Conservation (phyloP, 202 grass and related monocot genomes). For the Carex arenaria region DNA sequence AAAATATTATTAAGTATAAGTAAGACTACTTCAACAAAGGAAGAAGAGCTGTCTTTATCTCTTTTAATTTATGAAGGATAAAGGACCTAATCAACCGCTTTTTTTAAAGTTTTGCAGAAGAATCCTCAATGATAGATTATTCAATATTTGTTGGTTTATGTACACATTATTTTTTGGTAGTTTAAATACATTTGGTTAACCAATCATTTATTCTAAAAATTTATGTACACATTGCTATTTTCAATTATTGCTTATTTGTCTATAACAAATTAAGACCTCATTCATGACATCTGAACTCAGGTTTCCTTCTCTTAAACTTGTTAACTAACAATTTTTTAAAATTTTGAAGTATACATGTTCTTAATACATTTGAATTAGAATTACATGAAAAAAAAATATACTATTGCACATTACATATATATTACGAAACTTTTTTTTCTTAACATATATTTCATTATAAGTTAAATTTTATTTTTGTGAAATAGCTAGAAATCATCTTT, state of each 20-base stretch:
- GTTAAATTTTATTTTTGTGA: neutral
- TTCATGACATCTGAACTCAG: neutral
- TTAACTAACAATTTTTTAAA: neutral
- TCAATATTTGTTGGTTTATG: neutral
- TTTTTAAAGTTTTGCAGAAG: neutral
- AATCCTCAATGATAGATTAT: neutral
- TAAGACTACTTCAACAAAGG: neutral
- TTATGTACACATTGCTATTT: neutral
- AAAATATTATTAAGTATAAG: neutral
- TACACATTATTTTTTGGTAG: neutral
- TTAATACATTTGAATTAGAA: neutral
- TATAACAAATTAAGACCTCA: neutral
- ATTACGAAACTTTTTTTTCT: neutral
- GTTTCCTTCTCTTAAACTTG: neutral
- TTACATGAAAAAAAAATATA: neutral
- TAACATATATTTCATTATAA: neutral
- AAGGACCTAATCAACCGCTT: neutral
- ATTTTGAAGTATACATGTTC: neutral
- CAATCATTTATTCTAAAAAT: neutral
- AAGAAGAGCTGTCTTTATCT: conserved; percentile 4
- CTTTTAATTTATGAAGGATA: neutral
- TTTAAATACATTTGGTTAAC: neutral
- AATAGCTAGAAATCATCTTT: neutral
- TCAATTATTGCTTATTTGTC: neutral
- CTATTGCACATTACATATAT: neutral